Evolutionary conservation across 2,329 filamentous ascomycete genomes (phyloP), one percentile per base, ranked within the genome.

Genomic region (Aspergillus quadrilineatus): DNA sequence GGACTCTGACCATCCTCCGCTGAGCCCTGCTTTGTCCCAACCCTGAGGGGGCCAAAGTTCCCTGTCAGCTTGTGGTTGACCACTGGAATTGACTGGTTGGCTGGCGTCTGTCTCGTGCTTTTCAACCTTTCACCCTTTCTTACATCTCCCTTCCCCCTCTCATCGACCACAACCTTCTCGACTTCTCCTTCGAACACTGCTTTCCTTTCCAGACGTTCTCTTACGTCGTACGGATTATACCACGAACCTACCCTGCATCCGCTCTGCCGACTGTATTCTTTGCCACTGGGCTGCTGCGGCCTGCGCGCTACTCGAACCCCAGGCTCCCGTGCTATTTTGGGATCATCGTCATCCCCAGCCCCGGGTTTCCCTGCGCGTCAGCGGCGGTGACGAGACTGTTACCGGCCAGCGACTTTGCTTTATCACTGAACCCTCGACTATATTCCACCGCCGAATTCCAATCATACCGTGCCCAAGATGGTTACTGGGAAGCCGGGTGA

Each of bases 401-500:
- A 56, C 44, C 57, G 42, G 50, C 53, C 44, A 49, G 50, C 39
- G 36, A 50, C 15, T 37, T 50, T 47, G 56, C 60, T 63, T 59
- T 59, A 54, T 60, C 53, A 32, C 53, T 36, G 47, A 47, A n/a
- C n/a, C 44, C 56, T 37, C 15, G 55, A 46, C 43, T 44, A 48
- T 55, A 28, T 53, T 47, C 22, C 36, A 14, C 41, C 28, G 28
- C 17, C 26, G 36, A 6, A 2, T 26, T n/a, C 32, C 28, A 12
- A 43, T 54, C 45, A 45, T 50, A 44, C 44, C 36, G 32, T 49
- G 15, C 48, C 57, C 62, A 66, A 62, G 56, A 74, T 74, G 72
- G 68, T 73, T 59, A 73, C 71, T 53, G 70, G 67, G 55, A 75
- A 71, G 60, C 67, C 73, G 60, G 59, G 66, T 51, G 69, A 73